Base-by-base conservation (phyloP, 176 grass and related monocot species). In the Aechmea fasciata region DNA sequence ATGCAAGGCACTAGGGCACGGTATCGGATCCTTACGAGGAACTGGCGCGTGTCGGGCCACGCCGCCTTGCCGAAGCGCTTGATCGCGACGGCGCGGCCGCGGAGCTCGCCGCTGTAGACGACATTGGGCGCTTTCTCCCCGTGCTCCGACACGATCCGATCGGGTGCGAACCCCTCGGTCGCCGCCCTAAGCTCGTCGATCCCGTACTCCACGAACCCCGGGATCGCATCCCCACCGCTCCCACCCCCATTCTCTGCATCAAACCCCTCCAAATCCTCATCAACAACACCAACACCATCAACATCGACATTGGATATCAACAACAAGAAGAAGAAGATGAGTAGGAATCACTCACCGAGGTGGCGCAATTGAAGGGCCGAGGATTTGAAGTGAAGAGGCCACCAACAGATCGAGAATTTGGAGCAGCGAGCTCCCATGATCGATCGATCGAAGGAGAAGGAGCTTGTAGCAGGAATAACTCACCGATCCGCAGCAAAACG, bases 101-200 rank as follows among this genome's bases (percentile, higher is more conserved):
- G 87, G 75, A 96, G 81, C 22, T 75, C 88, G 70, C 85, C 92
- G 2, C 77, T 80, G 78, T 91, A 89, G 74, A 91, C 88, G 15
- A 96, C 85, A 57, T 96, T 86, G 69, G 88, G 92, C 41, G 85
- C 92, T 83, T 96, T 96, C 73, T 86, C 78, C 59, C 92, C 92
- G 64, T 96, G 92, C 83, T 96, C 92, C 1, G 88, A 96, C 50
- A 96, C 78, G 69, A 96, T 91, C 81, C 83, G 80, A 18, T 96
- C 78, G 0, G 85, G 77, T 0, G 88, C 77, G 83, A 96, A 96
- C 57, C 92, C 85, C 61, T 91, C 85, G 0, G 92, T 96, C 54
- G 88, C 85, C 28, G 78, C 83, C 9, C 73, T 75, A 18, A 96
- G 83, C 73, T 96, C 88, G 23, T 91, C 83, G 11, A 96, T 73